phyloP scores from a whole-genome alignment of 2,329 filamentous ascomycete species.

The Ceratocystis variospora region DNA sequence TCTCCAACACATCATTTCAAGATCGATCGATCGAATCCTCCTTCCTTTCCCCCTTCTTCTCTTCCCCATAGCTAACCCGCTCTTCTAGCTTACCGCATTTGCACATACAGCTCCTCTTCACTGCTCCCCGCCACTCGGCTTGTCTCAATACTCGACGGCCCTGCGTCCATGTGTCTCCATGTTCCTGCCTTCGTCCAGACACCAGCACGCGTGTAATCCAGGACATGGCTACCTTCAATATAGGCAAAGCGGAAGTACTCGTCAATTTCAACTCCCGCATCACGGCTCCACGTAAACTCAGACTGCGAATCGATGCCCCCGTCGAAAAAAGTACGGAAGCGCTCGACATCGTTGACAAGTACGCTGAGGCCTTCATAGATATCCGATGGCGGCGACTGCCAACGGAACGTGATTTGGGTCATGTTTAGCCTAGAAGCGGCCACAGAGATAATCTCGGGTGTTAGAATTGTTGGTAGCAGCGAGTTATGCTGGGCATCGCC shows the following conservation, averaged over 20 bases:
- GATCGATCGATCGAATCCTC: no score
- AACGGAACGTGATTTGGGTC: constrained; percentile 50
- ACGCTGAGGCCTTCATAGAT: constrained; percentile 64
- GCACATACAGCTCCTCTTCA: constrained; percentile 1
- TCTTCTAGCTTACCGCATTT: background rate
- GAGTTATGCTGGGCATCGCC: constrained; percentile 53
- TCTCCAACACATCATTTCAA: no score
- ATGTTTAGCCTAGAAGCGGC: constrained; percentile 23
- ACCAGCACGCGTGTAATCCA: constrained; percentile 65
- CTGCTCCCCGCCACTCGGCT: constrained; percentile 21
- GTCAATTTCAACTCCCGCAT: constrained; percentile 33
- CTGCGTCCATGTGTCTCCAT: constrained; percentile 53
- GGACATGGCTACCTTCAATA: constrained; percentile 48
- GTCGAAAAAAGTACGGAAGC: constrained; percentile 58
- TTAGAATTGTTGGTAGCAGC: constrained; percentile 41
- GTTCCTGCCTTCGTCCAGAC: constrained; percentile 49
- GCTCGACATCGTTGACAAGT: constrained; percentile 74
- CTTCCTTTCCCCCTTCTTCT: background rate
- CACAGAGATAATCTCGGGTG: constrained; percentile 30
- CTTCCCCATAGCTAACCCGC: background rate
- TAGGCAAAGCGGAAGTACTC: constrained; percentile 71
- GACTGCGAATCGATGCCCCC: constrained; percentile 33
- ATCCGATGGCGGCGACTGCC: constrained; percentile 32
- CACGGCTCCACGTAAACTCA: constrained; percentile 47
- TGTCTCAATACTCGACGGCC: constrained; percentile 36